Conservation (phyloP, 2,329 filamentous ascomycete genomes). For the Cladosporium colombiae region DNA sequence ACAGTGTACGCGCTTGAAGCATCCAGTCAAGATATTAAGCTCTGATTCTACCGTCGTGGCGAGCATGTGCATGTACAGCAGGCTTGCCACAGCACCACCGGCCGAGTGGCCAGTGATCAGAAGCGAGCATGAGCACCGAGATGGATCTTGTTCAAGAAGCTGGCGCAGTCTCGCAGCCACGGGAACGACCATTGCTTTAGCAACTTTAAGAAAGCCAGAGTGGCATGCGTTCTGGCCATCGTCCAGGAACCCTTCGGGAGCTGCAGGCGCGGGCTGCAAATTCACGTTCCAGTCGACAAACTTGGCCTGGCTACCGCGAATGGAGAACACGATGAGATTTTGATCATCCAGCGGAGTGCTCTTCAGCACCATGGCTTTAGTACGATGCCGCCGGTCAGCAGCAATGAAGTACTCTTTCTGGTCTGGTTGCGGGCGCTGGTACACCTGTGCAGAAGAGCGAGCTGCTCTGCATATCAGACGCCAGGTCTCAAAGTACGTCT, state of each 20-base stretch:
- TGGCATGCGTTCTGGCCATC: slow-evolving; percentile 77
- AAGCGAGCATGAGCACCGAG: slow-evolving; percentile 65
- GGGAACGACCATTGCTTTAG: slow-evolving; percentile 71
- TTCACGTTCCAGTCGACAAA: slow-evolving; percentile 89
- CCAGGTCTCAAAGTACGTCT: slow-evolving; percentile 72
- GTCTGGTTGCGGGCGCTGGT: slow-evolving; percentile 62
- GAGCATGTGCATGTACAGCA: slow-evolving; percentile 83
- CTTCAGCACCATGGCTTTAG: slow-evolving; percentile 84
- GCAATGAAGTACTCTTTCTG: slow-evolving; percentile 70
- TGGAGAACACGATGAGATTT: slow-evolving; percentile 79
- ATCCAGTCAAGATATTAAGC: slow-evolving; percentile 66
- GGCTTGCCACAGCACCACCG: slow-evolving; percentile 76
- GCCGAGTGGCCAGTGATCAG: slow-evolving; percentile 86
- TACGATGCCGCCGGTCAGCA: slow-evolving; percentile 71
- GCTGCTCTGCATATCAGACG: slow-evolving; percentile 77
- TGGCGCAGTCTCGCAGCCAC: slow-evolving; percentile 70
- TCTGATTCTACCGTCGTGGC: slow-evolving; percentile 63
- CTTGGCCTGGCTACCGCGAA: slow-evolving; percentile 71
- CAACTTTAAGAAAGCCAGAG: slow-evolving; percentile 75
- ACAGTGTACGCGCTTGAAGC: slow-evolving; percentile 79
- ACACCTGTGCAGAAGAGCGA: slow-evolving; percentile 74
- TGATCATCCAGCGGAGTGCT: slow-evolving; percentile 75
- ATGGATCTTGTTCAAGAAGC: slow-evolving; percentile 71
- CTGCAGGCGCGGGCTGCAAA: slow-evolving; percentile 66
- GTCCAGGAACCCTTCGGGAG: slow-evolving; percentile 72